Percentiles rank a stretch among this genome's conserved stretches.
Evolutionary conservation across 2,329 filamentous ascomycete species (phyloP).

Genomic region (Cercospora sp.): DNA sequence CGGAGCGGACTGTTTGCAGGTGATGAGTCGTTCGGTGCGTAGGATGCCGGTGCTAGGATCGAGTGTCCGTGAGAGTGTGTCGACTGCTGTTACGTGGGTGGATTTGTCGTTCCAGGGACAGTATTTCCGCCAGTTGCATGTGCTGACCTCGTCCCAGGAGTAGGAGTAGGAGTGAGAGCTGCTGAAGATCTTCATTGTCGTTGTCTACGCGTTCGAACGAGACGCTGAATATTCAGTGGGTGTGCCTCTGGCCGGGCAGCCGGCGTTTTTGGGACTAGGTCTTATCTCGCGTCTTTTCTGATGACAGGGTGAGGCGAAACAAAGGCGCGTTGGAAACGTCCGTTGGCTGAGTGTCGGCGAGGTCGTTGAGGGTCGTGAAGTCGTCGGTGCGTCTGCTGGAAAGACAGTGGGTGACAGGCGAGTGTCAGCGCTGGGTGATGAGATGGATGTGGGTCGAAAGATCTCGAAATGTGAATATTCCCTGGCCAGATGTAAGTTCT

Average conservation of each 20-base stretch:
- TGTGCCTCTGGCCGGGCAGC: background rate
- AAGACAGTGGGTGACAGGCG: background rate
- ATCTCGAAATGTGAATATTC: constrained; percentile 4
- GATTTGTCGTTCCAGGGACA: constrained; percentile 97
- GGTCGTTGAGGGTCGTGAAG: background rate
- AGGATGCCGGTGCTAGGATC: constrained; percentile 67
- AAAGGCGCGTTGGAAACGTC: constrained; percentile 5
- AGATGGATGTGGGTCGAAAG: background rate
- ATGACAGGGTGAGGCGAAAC: constrained; percentile 7
- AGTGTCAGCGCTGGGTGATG: constrained; percentile 1
- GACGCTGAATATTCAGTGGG: background rate
- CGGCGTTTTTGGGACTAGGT: background rate
- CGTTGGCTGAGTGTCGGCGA: background rate
- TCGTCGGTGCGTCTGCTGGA: constrained; percentile 3
- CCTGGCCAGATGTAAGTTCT: constrained; percentile 1
- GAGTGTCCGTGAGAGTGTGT: constrained; percentile 76
- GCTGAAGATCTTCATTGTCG: constrained; percentile 91
- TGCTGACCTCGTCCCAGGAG: constrained; percentile 97
- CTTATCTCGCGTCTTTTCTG: background rate
- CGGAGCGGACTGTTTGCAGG: constrained; percentile 66
- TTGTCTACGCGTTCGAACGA: background rate
- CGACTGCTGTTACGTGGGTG: constrained; percentile 93
- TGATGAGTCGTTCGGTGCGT: constrained; percentile 69
- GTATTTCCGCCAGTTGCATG: constrained; percentile 98
- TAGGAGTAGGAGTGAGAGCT: constrained; percentile 90